phyloP scores from a whole-genome alignment of 2,329 filamentous ascomycete genomes.

The Coniochaeta sp. region DNA sequence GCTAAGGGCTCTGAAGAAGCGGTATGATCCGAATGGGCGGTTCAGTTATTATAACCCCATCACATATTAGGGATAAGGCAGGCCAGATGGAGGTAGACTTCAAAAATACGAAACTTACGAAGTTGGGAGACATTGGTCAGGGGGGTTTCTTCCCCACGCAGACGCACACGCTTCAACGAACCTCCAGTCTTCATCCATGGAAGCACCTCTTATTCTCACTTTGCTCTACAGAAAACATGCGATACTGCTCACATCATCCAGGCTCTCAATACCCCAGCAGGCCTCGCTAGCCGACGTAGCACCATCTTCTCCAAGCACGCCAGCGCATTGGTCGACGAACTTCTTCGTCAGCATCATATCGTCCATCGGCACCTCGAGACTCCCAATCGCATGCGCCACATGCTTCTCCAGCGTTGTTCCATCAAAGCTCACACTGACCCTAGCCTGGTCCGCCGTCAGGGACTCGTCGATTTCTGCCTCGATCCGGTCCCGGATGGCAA shows the following conservation, averaged over 20 bases:
- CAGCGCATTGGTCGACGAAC: constrained; percentile 2
- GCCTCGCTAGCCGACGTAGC: background rate
- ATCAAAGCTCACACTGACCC: constrained; percentile 4
- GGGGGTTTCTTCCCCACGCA: too few species aligned
- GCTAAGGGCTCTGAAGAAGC: background rate
- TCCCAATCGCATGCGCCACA: constrained; percentile 5
- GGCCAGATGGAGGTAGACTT: background rate
- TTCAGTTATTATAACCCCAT: background rate
- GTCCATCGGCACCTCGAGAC: constrained; percentile 5
- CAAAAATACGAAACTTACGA: too few species aligned
- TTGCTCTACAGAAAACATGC: background rate
- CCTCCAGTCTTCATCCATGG: too few species aligned
- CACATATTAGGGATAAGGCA: too few species aligned
- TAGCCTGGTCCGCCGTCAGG: constrained; percentile 1
- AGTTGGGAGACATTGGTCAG: too few species aligned
- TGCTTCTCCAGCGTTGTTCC: background rate
- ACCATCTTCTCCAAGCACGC: background rate
- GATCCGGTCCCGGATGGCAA: constrained; percentile 1
- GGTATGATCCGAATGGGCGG: background rate
- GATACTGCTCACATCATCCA: background rate
- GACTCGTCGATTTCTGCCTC: background rate
- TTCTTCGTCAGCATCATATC: constrained; percentile 5
- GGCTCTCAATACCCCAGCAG: background rate
- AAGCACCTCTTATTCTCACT: too few species aligned
- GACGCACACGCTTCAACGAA: too few species aligned